Conservation (phyloP, 768 basidiomycete genomes). For the Pleurotus sapidus region DNA sequence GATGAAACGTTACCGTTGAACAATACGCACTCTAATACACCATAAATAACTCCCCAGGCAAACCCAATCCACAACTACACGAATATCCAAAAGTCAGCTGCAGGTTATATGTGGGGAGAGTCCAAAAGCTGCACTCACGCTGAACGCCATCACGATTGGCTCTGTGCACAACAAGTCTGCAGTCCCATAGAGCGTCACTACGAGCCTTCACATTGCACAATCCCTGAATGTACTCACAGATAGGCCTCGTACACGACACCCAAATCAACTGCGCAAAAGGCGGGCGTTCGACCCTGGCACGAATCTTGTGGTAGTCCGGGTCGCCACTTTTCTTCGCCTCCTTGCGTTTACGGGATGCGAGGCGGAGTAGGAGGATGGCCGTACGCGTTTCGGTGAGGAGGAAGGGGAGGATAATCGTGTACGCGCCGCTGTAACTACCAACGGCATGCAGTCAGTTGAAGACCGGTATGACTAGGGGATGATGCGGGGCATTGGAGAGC, state of each 20-base stretch:
- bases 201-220: not conserved
- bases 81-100: constrained; percentile 17
- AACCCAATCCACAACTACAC: constrained; percentile 69
- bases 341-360: constrained; percentile 63
- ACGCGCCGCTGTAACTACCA: constrained; percentile 28
- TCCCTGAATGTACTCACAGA: constrained; percentile 46
- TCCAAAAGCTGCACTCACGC: constrained; percentile 36
- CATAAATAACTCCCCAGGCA: constrained; percentile 73
- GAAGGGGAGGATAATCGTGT: constrained; percentile 46
- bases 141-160: constrained; percentile 71
- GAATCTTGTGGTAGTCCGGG: constrained; percentile 38
- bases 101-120: constrained; percentile 22
- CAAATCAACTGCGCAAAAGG: constrained; percentile 58
- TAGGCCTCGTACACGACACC: constrained; percentile 67
- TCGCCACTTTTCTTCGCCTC: constrained; percentile 47
- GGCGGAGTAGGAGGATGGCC: constrained; percentile 62
- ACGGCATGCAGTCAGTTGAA: too few relatives aligned
- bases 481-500: constrained; percentile 13
- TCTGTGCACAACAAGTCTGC: constrained; percentile 69
- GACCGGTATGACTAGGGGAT: not conserved
- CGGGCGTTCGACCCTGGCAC: constrained; percentile 54
- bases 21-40: constrained; percentile 44
- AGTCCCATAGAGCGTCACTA: not conserved
- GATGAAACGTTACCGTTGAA: not conserved
- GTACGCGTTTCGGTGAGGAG: constrained; percentile 73